Percentiles rank a stretch among this genome's conserved stretches.
Evolutionary conservation across 108 stramenopile genomes (phyloP).

Genomic region (Thalassiosira profunda): DNA sequence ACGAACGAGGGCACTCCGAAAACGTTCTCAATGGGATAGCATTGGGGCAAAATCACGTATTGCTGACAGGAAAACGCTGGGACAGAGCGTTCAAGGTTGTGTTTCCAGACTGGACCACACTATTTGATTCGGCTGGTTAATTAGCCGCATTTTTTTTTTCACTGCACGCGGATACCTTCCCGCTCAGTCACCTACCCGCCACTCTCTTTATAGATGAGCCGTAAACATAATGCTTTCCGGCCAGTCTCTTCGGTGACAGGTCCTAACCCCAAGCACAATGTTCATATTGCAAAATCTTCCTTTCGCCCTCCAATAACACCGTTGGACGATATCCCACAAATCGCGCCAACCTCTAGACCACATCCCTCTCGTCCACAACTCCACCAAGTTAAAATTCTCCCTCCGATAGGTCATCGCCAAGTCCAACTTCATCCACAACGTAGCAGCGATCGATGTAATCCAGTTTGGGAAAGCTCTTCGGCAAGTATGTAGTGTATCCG

Average conservation of each 20-base stretch:
- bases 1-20: conserved; percentile 43
- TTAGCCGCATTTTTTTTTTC: background rate
- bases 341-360: too few relatives aligned
- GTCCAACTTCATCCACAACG: conserved; percentile 19
- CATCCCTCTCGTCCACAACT: too few relatives aligned
- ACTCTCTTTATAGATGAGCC: too few relatives aligned
- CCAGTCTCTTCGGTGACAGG: too few relatives aligned
- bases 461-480: conserved; percentile 64
- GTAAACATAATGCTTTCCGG: too few relatives aligned
- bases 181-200: background rate
- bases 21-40: conserved; percentile 92
- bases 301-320: too few relatives aligned
- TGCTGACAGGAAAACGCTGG: conserved; percentile 81
- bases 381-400: background rate
- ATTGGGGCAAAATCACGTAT: conserved; percentile 67
- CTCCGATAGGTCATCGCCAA: background rate
- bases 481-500: conserved; percentile 57
- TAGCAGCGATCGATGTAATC: conserved; percentile 56
- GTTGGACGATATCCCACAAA: too few relatives aligned
- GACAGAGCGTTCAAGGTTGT: conserved; percentile 72
- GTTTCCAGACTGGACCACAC: conserved; percentile 43
- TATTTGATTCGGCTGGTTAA: conserved; percentile 3
- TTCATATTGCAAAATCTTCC: too few relatives aligned
- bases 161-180: background rate
- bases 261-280: too few relatives aligned